Conservation (phyloP, 305 asterid genomes). For the Fraxinus sp. region DNA sequence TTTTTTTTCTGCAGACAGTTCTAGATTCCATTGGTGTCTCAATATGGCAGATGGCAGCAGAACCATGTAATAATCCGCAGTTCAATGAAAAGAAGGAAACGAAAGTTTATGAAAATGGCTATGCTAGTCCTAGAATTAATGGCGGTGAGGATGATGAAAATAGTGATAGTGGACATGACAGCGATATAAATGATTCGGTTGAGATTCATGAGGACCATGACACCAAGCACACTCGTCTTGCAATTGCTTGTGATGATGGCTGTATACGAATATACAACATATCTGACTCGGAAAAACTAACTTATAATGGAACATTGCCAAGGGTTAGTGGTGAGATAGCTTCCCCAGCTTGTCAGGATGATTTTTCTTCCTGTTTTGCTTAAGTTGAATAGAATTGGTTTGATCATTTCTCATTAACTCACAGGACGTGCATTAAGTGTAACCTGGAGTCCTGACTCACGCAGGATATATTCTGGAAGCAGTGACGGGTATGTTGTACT, state of each 20-base stretch:
- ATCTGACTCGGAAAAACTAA: slow-evolving; percentile 50
- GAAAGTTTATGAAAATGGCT: slow-evolving; percentile 51
- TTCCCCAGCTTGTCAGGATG: slow-evolving; percentile 24
- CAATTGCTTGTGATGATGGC: slow-evolving; percentile 98
- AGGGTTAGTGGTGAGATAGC: slow-evolving; percentile 91
- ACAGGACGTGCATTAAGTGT: slow-evolving; percentile 79
- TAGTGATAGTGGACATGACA: slow-evolving; percentile 59
- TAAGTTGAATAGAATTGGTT: slow-evolving; percentile 9
- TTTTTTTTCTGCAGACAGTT: slow-evolving; percentile 56
- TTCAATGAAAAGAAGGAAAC: slow-evolving; percentile 27
- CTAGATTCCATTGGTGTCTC: slow-evolving; percentile 74
- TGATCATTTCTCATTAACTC: slow-evolving; percentile 10
- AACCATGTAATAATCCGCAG: slow-evolving; percentile 42
- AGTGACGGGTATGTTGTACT: slow-evolving; percentile 75
- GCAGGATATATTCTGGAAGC: slow-evolving; percentile 79
- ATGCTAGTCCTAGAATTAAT: slow-evolving; percentile 29
- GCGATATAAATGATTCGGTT: slow-evolving; percentile 33
- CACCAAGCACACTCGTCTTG: slow-evolving; percentile 44
- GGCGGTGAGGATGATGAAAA: slow-evolving; percentile 44
- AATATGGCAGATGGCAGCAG: slow-evolving; percentile 90
- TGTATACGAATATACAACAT: slow-evolving; percentile 74
- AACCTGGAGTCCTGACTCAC: slow-evolving; percentile 81
- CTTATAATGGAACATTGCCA: slow-evolving; percentile 56
- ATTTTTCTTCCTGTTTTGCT: neutral
- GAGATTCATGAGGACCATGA: slow-evolving; percentile 45